phyloP scores from a whole-genome alignment of 2,329 filamentous ascomycete genomes.

The Xylaria digitata region DNA sequence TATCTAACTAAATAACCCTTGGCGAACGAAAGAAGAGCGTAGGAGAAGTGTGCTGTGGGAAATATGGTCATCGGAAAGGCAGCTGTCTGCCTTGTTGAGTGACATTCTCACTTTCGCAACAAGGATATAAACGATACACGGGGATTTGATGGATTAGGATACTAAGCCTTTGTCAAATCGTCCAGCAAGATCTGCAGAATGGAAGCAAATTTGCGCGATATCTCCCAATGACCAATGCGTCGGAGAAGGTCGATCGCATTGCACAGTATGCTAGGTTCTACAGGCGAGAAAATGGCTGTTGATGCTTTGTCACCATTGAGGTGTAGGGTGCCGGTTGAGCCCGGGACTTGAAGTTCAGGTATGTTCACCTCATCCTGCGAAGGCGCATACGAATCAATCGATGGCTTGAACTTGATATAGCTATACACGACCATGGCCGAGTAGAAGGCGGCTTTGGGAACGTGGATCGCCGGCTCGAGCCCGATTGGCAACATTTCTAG shows the following conservation, averaged over 20 bases:
- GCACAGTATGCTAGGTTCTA: conserved; percentile 35
- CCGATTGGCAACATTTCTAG: conserved; percentile 37
- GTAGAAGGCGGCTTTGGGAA: conserved; percentile 36
- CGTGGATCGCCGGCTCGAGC: conserved; percentile 36
- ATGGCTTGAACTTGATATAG: conserved; percentile 35
- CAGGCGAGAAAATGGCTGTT: conserved; percentile 27
- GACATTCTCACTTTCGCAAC: neutral
- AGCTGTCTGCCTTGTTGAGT: neutral
- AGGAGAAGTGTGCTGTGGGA: neutral
- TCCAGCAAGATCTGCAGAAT: conserved; percentile 35
- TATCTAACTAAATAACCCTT: conserved; percentile 2
- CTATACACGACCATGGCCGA: conserved; percentile 35
- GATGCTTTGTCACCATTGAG: conserved; percentile 23
- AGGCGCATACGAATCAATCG: conserved; percentile 23
- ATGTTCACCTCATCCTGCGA: conserved; percentile 31
- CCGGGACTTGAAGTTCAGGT: conserved; percentile 32
- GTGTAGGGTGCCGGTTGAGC: conserved; percentile 17
- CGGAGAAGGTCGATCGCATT: conserved; percentile 36
- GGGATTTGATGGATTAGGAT: neutral
- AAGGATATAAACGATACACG: neutral
- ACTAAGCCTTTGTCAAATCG: conserved; percentile 30
- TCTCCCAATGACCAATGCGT: conserved; percentile 37
- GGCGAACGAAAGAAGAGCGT: conserved; percentile 5
- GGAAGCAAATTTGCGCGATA: conserved; percentile 36
- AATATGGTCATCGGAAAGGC: neutral